Conservation (phyloP, 1,284 basidiomycete species). For the Peniophora sp. region DNA sequence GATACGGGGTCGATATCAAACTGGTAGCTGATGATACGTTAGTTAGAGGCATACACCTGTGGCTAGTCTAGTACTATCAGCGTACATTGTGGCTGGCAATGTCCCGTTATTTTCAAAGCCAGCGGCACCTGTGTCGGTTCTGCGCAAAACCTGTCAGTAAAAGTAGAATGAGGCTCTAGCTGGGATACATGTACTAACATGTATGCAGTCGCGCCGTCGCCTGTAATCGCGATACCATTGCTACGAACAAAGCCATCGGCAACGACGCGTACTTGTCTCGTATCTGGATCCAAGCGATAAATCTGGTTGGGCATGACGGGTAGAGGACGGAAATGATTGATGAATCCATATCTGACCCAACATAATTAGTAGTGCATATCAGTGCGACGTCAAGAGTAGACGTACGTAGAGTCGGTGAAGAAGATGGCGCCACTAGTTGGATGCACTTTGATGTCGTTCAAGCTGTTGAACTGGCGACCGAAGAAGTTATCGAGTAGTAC, state of each 20-base stretch:
- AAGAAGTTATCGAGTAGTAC: constrained; percentile 34
- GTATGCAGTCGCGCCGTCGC: constrained; percentile 7
- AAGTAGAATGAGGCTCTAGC: too few relatives aligned
- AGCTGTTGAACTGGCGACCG: constrained; percentile 74
- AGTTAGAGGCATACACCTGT: constrained; percentile 1
- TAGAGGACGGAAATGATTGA: constrained; percentile 49
- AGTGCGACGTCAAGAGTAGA: constrained; percentile 6
- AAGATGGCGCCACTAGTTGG: constrained; percentile 55
- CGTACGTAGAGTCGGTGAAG: constrained; percentile 64
- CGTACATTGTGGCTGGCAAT: constrained; percentile 61
- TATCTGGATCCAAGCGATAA: constrained; percentile 5
- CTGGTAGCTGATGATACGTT: constrained; percentile 41
- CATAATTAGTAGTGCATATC: not conserved
- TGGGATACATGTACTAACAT: not conserved
- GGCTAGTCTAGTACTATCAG: not conserved
- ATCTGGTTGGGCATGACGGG: constrained; percentile 7
- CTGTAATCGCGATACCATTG: constrained; percentile 8
- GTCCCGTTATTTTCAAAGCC: constrained; percentile 55
- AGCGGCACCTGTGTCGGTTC: constrained; percentile 41
- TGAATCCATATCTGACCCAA: constrained; percentile 47
- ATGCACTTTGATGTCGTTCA: constrained; percentile 74
- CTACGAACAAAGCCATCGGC: constrained; percentile 5
- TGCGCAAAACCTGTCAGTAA: too few relatives aligned
- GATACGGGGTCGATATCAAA: constrained; percentile 61
- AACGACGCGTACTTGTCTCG: constrained; percentile 5